Evolutionary conservation across 768 basidiomycete species (phyloP).

Genomic region (Pleurotus tuoliensis): DNA sequence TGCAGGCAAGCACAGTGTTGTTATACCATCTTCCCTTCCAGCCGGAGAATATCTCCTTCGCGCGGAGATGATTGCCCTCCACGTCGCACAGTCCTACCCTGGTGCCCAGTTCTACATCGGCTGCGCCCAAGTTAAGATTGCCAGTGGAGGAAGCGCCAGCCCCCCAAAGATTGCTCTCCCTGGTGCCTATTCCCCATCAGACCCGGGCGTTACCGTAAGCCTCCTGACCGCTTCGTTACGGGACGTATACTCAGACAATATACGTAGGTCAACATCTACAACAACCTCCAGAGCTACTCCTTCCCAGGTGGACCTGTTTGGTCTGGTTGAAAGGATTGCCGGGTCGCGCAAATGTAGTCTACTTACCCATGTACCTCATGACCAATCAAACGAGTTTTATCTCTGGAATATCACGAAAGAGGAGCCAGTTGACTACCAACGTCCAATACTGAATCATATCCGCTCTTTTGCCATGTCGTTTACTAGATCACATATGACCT

Average conservation of each 20-base stretch:
- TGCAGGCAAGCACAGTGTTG: conserved; percentile 39
- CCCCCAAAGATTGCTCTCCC: conserved; percentile 47
- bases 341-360: too few relatives aligned
- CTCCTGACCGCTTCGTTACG: neutral
- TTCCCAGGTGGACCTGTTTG: conserved; percentile 35
- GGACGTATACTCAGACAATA: neutral
- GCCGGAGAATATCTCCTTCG: conserved; percentile 49
- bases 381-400: neutral
- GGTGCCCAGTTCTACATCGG: conserved; percentile 47
- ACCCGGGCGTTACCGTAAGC: conserved; percentile 47
- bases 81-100: conserved; percentile 31
- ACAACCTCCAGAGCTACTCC: conserved; percentile 52
- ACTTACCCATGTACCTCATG: neutral
- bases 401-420: too few relatives aligned
- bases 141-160: conserved; percentile 39
- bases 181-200: conserved; percentile 40
- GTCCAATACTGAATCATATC: too few relatives aligned
- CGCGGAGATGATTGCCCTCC: conserved; percentile 32
- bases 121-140: conserved; percentile 47
- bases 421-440: too few relatives aligned
- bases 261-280: conserved; percentile 46
- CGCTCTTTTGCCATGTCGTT: too few relatives aligned
- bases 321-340: conserved; percentile 27
- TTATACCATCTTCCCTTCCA: conserved; percentile 42
- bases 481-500: too few relatives aligned